Evolutionary conservation across 2,329 filamentous ascomycete species (phyloP), one percentile per base, ranked within the genome.

Genomic region (Trichoderma aggressivum): DNA sequence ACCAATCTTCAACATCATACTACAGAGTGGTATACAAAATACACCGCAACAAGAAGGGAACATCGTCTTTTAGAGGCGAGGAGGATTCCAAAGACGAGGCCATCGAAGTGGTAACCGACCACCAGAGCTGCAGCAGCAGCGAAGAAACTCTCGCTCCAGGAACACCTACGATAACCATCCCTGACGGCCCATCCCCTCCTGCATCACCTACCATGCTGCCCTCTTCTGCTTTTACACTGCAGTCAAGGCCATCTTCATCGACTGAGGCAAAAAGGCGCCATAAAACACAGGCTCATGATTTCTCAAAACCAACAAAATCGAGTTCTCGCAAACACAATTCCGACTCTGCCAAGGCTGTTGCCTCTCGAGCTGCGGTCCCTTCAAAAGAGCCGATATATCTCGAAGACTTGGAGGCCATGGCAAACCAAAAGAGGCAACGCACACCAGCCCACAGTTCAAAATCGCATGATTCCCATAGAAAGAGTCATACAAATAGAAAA

Each of bases 11-110:
- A 5, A 6, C 47, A 21, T 43, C 65, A 3, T 83, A 81, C 0
- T 89, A 88, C 72, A 84, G 87, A 21, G 84, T 90, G 4, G 88
- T 91, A 0, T 91, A 90, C 75, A 85, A 84, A 39, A 85, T 89
- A 73, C 86, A 84, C 73, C 87, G 83, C 72, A 88, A 84, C 75
- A 87, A 80, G 75, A 81, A 84, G 32, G 81, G 79, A 53, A 84
- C 77, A 18, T 84, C 82, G 36, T 81, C 79, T 26, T 80, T 84
- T 36, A 78, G 79, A 32, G 79, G 77, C 12, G 79, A 81, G 8
- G 76, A 80, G 32, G 78, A 80, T 2, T 74, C 73, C 2, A 74
- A 77, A 3, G 72, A 76, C 4, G 70, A 77, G 7, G 72, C 79
- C 3, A 72, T 78, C 16, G 80, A 69, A 50, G 7, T 61, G 5